Base-by-base conservation (phyloP, 106 monocot species). In the Allium sativum region DNA sequence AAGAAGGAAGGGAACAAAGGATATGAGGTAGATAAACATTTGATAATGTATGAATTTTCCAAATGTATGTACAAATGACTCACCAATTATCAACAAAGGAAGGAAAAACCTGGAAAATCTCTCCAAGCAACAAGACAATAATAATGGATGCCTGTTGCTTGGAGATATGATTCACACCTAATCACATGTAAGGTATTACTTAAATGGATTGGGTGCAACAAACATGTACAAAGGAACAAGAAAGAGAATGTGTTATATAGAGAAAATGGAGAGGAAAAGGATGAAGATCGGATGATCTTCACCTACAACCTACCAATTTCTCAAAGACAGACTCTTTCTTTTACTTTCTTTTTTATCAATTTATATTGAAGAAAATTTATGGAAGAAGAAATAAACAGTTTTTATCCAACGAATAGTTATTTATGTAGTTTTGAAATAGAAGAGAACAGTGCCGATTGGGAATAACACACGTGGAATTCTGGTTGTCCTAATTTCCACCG, bases 11-110 rank as follows among this genome's bases (percentile, higher is more conserved):
- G 82, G 57, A 59, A 85, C 15, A 69, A 70, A 47, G 21, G 85
- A 78, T 65, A 93, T 68, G 16, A 62, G 62, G 11, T 46, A 47
- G 45, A 62, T 46, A 51, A 88, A 62, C 93, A 82, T 84, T 45
- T 78, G 70, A 57, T 14, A 61, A 61, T 61, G 44, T 15, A 16
- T 45, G 44, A 61, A 61, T 45, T 61, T 42, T 8, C 9, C 11
- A 59, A 42, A 59, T n/a, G 10, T 7, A 61, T 45, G 16, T 13
- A 61, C 9, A 10, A 45, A 45, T 18, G 45, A 61, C 10, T 45
- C 17, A 11, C 45, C 61, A 50, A 56, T 12, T 12, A 6, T 50
- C 15, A 50, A 58, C 58, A 31, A 31, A 58, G 15, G 58, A 41
- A 41, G 20, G 15, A 15, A 17, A 58, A 41, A 58, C 42, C 58